Evolutionary conservation across 2,329 filamentous ascomycete species (phyloP), one percentile per base, ranked within the genome.

Genomic region (Diaporthe sp.): DNA sequence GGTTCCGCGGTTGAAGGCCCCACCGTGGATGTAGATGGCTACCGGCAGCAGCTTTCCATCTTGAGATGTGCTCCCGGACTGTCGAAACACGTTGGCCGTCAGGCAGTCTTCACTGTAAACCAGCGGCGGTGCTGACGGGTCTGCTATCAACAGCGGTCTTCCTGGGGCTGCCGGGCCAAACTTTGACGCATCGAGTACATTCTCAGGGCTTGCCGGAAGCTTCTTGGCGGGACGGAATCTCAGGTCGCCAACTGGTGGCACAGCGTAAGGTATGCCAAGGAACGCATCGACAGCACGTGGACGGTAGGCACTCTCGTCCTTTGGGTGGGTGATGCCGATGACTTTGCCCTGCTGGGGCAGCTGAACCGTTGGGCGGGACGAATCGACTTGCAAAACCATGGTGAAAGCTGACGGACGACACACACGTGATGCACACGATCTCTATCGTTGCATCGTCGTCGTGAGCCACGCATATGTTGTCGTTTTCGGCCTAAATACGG

Each of bases 211-310:
- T 5, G 77, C 65, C 17, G 77, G 73, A 2, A 85, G 75, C 47
- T 73, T 78, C 39, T 73, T 79, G 0, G 86, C 79, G 5, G 80
- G 83, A 8, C 81, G 82, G 75, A 89, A 89, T 19, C 88, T 83
- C 27, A 81, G 81, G n/a, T 87, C 82, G 0, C 85, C 87, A 3
- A 80, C 82, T 15, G 88, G 86, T 4, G 86, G 84, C 3, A 85
- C 77, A 0, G 85, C 87, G 75, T 88, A 89, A 0, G 86, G 87
- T 15, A 90, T 83, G 1, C 87, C 86, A 0, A 86, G 79, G 76
- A 89, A 90, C 17, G 80, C 77, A 37, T 86, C 83, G 25, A 85
- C 74, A n/a, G 72, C 37, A 3, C 71, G 61, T n/a, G 72, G 74
- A 19, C 68, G 72, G 3, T 58, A 77, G 0, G 80, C 75, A 2